Evolutionary conservation across 148 eudicot genomes (phyloP).

Genomic region (Polygonum maritimum): DNA sequence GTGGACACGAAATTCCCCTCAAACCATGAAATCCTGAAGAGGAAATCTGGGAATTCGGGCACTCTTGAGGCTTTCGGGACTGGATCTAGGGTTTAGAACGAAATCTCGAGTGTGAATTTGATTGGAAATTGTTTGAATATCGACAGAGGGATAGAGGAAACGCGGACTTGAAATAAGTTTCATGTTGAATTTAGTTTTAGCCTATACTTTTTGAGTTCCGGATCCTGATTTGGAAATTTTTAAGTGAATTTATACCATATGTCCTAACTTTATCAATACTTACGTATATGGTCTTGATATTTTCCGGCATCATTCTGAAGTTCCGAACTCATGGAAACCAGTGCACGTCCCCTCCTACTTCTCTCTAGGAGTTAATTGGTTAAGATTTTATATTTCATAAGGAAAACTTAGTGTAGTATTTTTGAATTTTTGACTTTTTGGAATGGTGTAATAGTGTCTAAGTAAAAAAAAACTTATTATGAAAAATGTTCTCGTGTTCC

Average conservation of each 20-base stretch:
- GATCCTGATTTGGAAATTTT: neutral
- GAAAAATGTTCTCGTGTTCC: no score
- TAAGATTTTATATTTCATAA: no score
- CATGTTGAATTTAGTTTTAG: conserved; percentile 11
- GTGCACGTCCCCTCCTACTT: no score
- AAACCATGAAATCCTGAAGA: neutral
- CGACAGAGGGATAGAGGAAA: conserved; percentile 12
- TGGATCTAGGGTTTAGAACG: conserved; percentile 10
- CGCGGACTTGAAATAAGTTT: conserved; percentile 31
- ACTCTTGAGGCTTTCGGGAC: conserved; percentile 5
- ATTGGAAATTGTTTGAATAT: conserved; percentile 13
- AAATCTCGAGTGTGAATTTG: conserved; percentile 18
- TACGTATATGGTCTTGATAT: neutral
- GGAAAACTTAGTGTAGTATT: no score
- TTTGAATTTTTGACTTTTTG: no score
- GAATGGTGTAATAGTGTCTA: no score
- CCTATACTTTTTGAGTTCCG: conserved; percentile 27
- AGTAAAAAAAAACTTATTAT: no score
- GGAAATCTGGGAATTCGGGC: neutral
- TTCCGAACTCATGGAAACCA: neutral
- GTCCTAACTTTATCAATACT: neutral
- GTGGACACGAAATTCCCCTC: neutral
- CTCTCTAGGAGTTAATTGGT: no score
- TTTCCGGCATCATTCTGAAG: neutral
- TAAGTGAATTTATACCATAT: neutral